Evolutionary conservation across 176 grass and related monocot species (phyloP).

Genomic region (Cymbopogon citratus): DNA sequence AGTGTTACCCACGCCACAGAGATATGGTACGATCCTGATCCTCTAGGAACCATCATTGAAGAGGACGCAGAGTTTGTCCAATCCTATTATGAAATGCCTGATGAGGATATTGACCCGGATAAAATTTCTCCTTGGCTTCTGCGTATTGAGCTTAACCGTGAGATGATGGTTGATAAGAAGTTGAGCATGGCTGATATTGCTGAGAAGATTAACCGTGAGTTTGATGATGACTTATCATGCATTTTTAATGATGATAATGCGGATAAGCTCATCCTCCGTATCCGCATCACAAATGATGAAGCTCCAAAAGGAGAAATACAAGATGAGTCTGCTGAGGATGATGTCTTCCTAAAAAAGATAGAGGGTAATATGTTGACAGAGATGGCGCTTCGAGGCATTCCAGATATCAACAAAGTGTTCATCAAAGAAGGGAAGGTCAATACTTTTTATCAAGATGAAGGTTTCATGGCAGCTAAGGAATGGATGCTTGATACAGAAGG

Average conservation of each 20-base stretch:
- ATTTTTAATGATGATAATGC: constrained; percentile 99
- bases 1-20: constrained; percentile 99
- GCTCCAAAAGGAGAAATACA: constrained; percentile 90
- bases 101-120: constrained; percentile 86
- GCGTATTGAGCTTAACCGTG: constrained; percentile 92
- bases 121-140: constrained; percentile 95
- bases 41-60: constrained; percentile 83
- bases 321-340: constrained; percentile 94
- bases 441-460: constrained; percentile 67
- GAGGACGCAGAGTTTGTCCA: constrained; percentile 94
- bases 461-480: constrained; percentile 74
- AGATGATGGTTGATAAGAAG: constrained; percentile 99
- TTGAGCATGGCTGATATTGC: constrained; percentile 98
- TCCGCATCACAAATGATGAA: constrained; percentile 96
- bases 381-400: constrained; percentile 97
- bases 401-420: constrained; percentile 98
- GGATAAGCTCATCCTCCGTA: constrained; percentile 95
- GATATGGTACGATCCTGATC: constrained; percentile 97
- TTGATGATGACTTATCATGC: constrained; percentile 88
- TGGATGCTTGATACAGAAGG: constrained; percentile 99
- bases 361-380: constrained; percentile 97
- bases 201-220: constrained; percentile 95
- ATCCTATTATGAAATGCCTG: constrained; percentile 98
- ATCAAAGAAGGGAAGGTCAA: constrained; percentile 80
- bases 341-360: constrained; percentile 89